Conservation (phyloP, 1,139 yeast species). For the Suhomyces anneliseae region DNA sequence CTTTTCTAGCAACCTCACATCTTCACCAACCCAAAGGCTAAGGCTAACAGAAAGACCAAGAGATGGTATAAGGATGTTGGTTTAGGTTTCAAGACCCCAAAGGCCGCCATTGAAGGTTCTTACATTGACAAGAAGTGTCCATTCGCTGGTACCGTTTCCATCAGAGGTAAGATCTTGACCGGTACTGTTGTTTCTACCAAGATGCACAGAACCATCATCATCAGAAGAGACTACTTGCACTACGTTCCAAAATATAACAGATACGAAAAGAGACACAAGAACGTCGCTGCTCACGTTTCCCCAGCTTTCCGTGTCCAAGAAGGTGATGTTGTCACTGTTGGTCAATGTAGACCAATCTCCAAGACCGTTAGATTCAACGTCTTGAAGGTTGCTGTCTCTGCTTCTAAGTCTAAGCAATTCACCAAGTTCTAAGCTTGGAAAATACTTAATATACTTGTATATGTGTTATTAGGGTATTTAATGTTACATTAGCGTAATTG, state of each 20-base stretch:
- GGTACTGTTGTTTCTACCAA: constrained; percentile 99
- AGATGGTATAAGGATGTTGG: constrained; percentile 99
- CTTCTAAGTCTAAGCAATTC: constrained; percentile 92
- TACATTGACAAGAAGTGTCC: constrained; percentile 99
- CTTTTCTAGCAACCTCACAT: constrained; percentile 93
- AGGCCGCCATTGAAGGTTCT: constrained; percentile 95
- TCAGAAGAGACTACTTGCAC: constrained; percentile 99
- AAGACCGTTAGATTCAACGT: constrained; percentile 99
- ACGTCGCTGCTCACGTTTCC: constrained; percentile 98
- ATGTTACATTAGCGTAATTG: constrained; percentile 24
- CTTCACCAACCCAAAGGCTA: constrained; percentile 99
- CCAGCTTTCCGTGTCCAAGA: constrained; percentile 99
- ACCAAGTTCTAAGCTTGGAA: constrained; percentile 74
- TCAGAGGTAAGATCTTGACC: constrained; percentile 99
- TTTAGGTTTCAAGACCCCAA: constrained; percentile 99
- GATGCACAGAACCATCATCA: constrained; percentile 99
- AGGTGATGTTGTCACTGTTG: constrained; percentile 99
- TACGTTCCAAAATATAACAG: constrained; percentile 99
- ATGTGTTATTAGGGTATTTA: constrained; percentile 17
- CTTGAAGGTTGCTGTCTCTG: constrained; percentile 89
- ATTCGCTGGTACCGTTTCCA: constrained; percentile 93
- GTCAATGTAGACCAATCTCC: constrained; percentile 99
- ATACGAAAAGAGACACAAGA: constrained; percentile 99
- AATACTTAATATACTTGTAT: constrained; percentile 7
- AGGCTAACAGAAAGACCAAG: constrained; percentile 98